A percentile compares a stretch with the other conserved stretches of the same genome.
These are phyloP conservation scores for Ophiobolus disseminans DNA, from an alignment of 2,329 filamentous ascomycete genomes.

Conservation along the genomic window DNA sequence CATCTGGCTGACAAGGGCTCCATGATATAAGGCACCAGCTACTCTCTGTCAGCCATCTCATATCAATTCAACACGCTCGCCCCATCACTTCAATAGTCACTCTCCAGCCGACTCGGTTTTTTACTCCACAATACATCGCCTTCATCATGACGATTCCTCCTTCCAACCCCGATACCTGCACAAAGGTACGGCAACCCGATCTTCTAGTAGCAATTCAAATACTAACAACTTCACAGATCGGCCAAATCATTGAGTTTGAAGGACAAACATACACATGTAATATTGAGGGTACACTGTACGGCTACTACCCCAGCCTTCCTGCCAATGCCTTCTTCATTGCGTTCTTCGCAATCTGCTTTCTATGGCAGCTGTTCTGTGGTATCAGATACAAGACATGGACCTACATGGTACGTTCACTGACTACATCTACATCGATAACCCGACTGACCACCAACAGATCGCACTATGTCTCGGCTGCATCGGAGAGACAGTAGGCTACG, in stretches of 20 bases:
- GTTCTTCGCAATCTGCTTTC: slow-evolving; percentile 58
- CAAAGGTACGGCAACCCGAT: slow-evolving; percentile 17
- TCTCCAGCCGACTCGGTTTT: neutral
- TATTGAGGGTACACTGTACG: slow-evolving; percentile 58
- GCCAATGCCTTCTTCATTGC: slow-evolving; percentile 62
- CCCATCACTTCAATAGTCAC: too few relatives aligned
- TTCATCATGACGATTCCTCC: slow-evolving; percentile 29
- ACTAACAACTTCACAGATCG: neutral
- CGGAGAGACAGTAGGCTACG: slow-evolving; percentile 64
- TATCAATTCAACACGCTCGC: too few relatives aligned
- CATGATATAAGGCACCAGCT: slow-evolving; percentile 24
- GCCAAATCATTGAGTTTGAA: slow-evolving; percentile 2
- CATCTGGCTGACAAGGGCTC: neutral
- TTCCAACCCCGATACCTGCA: slow-evolving; percentile 25
- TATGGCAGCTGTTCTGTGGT: slow-evolving; percentile 59
- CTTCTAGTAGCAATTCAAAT: neutral
- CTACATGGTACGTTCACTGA: slow-evolving; percentile 48
- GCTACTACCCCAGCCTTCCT: slow-evolving; percentile 60
- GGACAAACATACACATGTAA: slow-evolving; percentile 43
- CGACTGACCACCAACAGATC: slow-evolving; percentile 32
- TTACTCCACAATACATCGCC: neutral
- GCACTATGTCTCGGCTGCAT: slow-evolving; percentile 58
- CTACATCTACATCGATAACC: neutral
- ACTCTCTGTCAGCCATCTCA: neutral
- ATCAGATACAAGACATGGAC: slow-evolving; percentile 63